Evolutionary conservation across 2,329 filamentous ascomycete species (phyloP).

Genomic region (Zarea fungicola): DNA sequence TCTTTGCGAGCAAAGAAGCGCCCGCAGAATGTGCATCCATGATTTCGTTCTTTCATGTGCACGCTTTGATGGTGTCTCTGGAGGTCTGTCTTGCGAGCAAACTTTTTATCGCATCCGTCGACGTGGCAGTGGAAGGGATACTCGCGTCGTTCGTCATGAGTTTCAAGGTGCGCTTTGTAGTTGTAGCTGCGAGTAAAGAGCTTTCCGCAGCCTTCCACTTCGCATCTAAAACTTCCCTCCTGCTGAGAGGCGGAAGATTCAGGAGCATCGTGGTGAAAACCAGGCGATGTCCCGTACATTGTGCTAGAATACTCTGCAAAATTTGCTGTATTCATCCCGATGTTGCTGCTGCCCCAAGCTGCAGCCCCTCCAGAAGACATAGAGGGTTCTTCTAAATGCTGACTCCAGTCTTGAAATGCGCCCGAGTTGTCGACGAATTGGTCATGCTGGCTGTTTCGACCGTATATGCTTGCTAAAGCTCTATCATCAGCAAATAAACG

Average conservation of each 20-base stretch:
- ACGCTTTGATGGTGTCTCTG: slow-evolving; percentile 59
- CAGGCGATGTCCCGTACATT: not conserved
- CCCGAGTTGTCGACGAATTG: not conserved
- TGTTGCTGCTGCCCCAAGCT: not conserved
- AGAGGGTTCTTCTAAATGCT: not conserved
- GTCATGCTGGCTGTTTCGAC: not conserved
- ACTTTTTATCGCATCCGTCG: slow-evolving; percentile 64
- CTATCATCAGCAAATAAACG: too few relatives aligned
- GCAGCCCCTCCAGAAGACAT: not conserved
- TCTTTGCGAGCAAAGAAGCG: slow-evolving; percentile 74
- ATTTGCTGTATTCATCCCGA: not conserved
- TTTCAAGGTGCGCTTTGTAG: slow-evolving; percentile 80
- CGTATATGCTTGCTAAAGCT: not conserved
- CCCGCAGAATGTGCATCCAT: slow-evolving; percentile 65
- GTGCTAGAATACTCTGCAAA: not conserved
- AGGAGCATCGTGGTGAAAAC: not conserved
- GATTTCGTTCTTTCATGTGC: slow-evolving; percentile 67
- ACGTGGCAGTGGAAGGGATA: slow-evolving; percentile 66
- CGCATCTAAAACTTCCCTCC: slow-evolving; percentile 66
- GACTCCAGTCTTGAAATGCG: not conserved
- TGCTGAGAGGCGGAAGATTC: slow-evolving; percentile 18
- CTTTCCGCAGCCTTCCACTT: slow-evolving; percentile 64
- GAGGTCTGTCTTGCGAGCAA: slow-evolving; percentile 79
- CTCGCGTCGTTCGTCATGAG: slow-evolving; percentile 67
- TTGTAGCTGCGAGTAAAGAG: slow-evolving; percentile 82